phyloP scores from a whole-genome alignment of 257 asterid species.

The Solanum tarijense region DNA sequence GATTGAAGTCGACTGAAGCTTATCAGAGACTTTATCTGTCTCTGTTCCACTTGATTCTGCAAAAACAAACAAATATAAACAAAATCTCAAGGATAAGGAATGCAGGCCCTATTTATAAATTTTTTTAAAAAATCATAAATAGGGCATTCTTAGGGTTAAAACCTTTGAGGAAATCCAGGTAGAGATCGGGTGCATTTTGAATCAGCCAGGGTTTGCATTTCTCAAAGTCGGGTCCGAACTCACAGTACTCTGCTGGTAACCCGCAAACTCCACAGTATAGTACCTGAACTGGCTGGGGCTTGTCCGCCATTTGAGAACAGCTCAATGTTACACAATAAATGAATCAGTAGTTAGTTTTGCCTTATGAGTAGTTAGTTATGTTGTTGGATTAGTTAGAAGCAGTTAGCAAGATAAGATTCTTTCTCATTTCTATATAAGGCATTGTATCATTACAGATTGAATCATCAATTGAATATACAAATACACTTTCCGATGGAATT shows the following conservation, averaged over 20 bases:
- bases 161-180: constrained; percentile 88
- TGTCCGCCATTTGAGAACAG: constrained; percentile 50
- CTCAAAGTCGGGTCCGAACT: constrained; percentile 80
- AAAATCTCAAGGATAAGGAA: neutral
- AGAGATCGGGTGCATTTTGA: constrained; percentile 57
- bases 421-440: too few relatives aligned
- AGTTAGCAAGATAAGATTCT: too few relatives aligned
- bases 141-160: neutral
- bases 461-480: too few relatives aligned
- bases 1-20: constrained; percentile 77
- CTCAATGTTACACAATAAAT: neutral
- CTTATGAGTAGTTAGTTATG: too few relatives aligned
- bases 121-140: neutral
- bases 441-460: too few relatives aligned
- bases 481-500: too few relatives aligned
- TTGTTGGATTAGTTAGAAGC: too few relatives aligned
- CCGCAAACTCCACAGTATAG: constrained; percentile 81
- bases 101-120: neutral
- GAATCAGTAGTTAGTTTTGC: too few relatives aligned
- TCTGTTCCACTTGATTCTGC: constrained; percentile 53
- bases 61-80: neutral
- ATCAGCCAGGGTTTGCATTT: constrained; percentile 96
- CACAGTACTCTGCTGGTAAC: constrained; percentile 92
- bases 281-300: constrained; percentile 64
- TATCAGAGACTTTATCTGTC: constrained; percentile 56